Percentiles rank a stretch among this genome's conserved stretches.
phyloP scores from a whole-genome alignment of 2,329 filamentous ascomycete species.

The Dothistroma septosporum region DNA sequence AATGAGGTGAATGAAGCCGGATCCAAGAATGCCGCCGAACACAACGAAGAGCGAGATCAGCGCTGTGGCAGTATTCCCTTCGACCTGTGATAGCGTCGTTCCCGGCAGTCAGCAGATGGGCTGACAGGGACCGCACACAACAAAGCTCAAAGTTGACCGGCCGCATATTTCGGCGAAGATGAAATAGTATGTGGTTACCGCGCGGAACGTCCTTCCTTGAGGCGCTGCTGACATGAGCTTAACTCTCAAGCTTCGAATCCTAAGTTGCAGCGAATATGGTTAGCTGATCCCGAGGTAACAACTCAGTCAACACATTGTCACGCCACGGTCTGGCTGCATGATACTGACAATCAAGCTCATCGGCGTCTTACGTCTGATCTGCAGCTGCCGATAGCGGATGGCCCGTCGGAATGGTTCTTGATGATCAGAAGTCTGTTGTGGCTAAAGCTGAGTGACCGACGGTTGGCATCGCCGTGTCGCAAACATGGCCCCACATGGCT shows the following conservation, averaged over 20 bases:
- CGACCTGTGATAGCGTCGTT: background rate
- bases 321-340: background rate
- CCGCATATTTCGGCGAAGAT: no score
- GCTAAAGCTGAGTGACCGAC: background rate
- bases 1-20: conserved; percentile 7
- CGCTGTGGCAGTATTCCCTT: background rate
- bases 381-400: background rate
- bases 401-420: background rate
- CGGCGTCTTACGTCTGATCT: background rate
- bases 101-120: conserved; percentile 6
- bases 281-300: background rate
- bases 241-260: background rate
- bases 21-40: conserved; percentile 1
- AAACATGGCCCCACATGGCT: background rate
- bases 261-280: background rate
- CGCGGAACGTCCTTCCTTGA: no score
- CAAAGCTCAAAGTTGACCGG: background rate
- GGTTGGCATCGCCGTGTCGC: background rate
- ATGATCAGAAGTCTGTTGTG: background rate
- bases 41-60: conserved; percentile 7
- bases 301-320: background rate
- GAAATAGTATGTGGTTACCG: no score
- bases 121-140: conserved; percentile 6
- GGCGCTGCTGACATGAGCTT: background rate
- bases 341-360: background rate